Conservation (phyloP, 345 rosid species). For the Citrus hindsii region DNA sequence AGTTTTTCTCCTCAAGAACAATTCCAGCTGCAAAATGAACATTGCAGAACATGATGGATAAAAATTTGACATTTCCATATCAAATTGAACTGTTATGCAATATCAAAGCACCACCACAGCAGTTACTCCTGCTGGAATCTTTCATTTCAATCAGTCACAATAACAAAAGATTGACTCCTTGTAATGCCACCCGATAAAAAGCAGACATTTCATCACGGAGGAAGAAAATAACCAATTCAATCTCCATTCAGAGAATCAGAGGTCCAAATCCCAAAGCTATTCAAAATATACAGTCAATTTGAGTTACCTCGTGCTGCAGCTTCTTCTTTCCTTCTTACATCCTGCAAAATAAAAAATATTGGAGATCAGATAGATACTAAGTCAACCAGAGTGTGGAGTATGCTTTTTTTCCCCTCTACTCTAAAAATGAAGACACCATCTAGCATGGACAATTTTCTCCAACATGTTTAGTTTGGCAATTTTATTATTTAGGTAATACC, state of each 20-base stretch:
- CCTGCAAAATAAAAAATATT: constrained; percentile 44
- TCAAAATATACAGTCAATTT: not conserved
- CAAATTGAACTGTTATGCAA: too few relatives aligned
- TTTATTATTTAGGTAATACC: not conserved
- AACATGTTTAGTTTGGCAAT: not conserved
- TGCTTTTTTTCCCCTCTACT: not conserved
- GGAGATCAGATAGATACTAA: constrained; percentile 3
- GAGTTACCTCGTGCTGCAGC: constrained; percentile 87
- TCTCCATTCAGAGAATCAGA: not conserved
- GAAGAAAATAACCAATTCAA: not conserved
- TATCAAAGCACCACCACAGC: not conserved
- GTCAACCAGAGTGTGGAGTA: not conserved
- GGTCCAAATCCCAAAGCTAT: not conserved
- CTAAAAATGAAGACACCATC: not conserved
- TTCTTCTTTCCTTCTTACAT: constrained; percentile 78
- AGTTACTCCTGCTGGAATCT: not conserved
- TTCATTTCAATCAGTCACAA: not conserved
- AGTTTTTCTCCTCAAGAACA: constrained; percentile 73
- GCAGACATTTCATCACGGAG: not conserved
- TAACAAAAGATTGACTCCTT: not conserved
- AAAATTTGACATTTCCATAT: too few relatives aligned
- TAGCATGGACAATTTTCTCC: not conserved
- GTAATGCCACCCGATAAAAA: not conserved
- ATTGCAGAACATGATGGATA: not conserved
- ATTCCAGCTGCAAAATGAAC: constrained; percentile 55